A percentile compares a stretch with the other conserved stretches of the same genome.
These are phyloP conservation scores for Gossypium turneri DNA, from an alignment of 345 rosid genomes.

Conservation along the genomic window DNA sequence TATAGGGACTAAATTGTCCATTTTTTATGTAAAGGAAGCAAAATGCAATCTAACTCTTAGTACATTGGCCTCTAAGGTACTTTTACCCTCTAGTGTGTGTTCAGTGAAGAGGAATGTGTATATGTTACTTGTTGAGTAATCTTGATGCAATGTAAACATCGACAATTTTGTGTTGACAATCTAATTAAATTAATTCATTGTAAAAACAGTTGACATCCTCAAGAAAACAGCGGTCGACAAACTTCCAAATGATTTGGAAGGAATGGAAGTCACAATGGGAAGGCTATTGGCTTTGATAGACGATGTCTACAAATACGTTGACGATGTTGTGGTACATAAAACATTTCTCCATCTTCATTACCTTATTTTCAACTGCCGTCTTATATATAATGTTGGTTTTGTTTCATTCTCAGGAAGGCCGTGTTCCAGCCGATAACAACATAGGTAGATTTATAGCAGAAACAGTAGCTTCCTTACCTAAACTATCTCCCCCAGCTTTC, in stretches of 20 bases:
- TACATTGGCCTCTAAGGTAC: no score
- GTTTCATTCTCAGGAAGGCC: slow-evolving; percentile 59
- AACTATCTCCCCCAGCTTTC: slow-evolving; percentile 61
- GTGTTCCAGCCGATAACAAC: slow-evolving; percentile 55
- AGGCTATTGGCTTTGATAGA: slow-evolving; percentile 61
- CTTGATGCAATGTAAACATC: not conserved
- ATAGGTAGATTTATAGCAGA: slow-evolving; percentile 74
- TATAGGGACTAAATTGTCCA: no score
- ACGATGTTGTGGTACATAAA: slow-evolving; percentile 72
- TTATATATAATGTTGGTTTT: not conserved
- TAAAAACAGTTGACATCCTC: slow-evolving; percentile 55
- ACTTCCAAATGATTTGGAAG: slow-evolving; percentile 92
- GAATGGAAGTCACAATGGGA: slow-evolving; percentile 90
- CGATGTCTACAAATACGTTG: slow-evolving; percentile 74
- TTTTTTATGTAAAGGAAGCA: no score
- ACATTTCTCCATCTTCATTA: not conserved
- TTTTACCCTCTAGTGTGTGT: not conserved
- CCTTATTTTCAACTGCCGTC: not conserved
- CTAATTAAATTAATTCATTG: not conserved
- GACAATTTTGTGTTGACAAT: not conserved
- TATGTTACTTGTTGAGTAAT: not conserved
- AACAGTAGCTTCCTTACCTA: slow-evolving; percentile 66
- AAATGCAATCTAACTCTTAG: no score
- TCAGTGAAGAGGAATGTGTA: not conserved
- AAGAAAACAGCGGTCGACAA: slow-evolving; percentile 70